Base-by-base conservation (phyloP, 208 protist genomes). In the Vickermania ingenoplastis region DNA sequence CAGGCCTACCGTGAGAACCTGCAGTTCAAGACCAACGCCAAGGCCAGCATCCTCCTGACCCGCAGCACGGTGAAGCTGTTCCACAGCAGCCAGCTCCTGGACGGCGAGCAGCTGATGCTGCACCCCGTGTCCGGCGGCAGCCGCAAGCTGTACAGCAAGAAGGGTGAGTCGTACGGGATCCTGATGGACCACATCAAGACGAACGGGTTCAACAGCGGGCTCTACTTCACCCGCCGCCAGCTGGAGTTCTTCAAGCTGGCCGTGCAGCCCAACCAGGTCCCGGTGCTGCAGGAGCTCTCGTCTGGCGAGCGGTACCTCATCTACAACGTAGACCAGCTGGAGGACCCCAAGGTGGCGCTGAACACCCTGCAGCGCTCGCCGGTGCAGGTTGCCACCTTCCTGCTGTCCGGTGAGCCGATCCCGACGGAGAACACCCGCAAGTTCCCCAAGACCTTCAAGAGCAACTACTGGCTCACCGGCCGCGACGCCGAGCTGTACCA, bases 311-410 rank as follows among this genome's bases (percentile, higher is more conserved):
- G 78, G 23, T 84, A 79, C 54, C 73, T 92, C 27, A 83, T 92
- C 59, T 93, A 85, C 68, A 93, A 93, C 60, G 80, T 93, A 45
- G 82, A 90, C 57, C 83, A 90, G 71, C 79, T 93, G 27, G 83
- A 88, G 68, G 83, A 90, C 63, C 86, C 83, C 17, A 65, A 83
- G 25, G 29, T 86, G 28, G 86, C 83, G 17, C 75, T 93, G 25
- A 84, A 78, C 71, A 85, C 80, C 7, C 76, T 93, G 49, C 73
- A 88, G 63, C 83, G 86, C 51, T 76, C 79, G 17, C 79, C 81
- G 21, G 81, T 90, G 24, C 81, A 69, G 57, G 79, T 89, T 60
- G 79, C 82, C 30, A 90, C 86, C 2, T 93, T 89, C 60, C 65
- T 93, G 51, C 70, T 93, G 22, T 87, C 80, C 17, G 83, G 83